These are phyloP conservation scores for Umbelopsis isabellina DNA, from an alignment of 192 early-diverging fungal genomes.

Conservation along the genomic window DNA sequence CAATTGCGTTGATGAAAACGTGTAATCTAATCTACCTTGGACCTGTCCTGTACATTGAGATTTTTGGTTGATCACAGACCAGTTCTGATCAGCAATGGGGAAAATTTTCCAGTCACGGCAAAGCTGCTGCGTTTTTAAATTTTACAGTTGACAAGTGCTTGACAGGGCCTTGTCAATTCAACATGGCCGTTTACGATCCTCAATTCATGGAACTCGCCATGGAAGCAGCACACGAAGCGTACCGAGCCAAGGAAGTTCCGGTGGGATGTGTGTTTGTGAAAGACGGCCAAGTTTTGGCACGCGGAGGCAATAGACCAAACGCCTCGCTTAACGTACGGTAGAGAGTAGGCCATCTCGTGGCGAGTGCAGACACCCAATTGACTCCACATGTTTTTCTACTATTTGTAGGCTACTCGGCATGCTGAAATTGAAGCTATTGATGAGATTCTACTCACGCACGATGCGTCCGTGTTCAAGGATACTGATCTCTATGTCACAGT, in stretches of 20 bases:
- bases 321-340: slow-evolving; percentile 76
- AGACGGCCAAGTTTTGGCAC: slow-evolving; percentile 66
- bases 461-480: slow-evolving; percentile 40
- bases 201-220: slow-evolving; percentile 36
- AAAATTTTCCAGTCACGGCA: neutral
- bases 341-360: neutral
- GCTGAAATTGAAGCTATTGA: slow-evolving; percentile 96
- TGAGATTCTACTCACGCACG: slow-evolving; percentile 54
- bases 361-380: neutral
- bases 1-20: neutral
- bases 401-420: slow-evolving; percentile 81
- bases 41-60: slow-evolving; percentile 33
- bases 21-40: slow-evolving; percentile 26
- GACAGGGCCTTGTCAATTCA: too few relatives aligned
- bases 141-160: too few relatives aligned
- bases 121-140: neutral
- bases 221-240: slow-evolving; percentile 79
- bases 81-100: neutral
- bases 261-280: slow-evolving; percentile 95
- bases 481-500: slow-evolving; percentile 94
- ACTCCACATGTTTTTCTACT: neutral
- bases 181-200: slow-evolving; percentile 29
- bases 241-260: slow-evolving; percentile 83
- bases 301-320: slow-evolving; percentile 90
- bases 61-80: neutral